These are phyloP conservation scores for Euphrasia confusa DNA, from an alignment of 257 asterid species.

Conservation along the genomic window DNA sequence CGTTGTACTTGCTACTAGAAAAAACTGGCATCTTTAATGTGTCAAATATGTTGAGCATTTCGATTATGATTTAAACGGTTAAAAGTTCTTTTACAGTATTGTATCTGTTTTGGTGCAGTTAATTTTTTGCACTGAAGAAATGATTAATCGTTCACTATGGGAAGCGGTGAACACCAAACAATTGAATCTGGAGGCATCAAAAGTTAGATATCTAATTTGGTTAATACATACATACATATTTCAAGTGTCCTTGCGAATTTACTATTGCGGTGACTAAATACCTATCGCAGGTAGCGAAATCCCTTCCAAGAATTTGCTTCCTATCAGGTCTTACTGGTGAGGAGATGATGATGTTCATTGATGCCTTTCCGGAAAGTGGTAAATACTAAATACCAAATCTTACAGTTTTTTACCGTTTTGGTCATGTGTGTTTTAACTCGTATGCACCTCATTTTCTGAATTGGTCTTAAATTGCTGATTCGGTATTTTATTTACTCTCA, in stretches of 20 bases:
- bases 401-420: too few relatives aligned
- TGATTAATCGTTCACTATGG: constrained; percentile 75
- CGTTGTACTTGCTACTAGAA: not conserved
- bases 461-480: too few relatives aligned
- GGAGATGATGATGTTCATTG: constrained; percentile 98
- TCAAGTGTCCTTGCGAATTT: not conserved
- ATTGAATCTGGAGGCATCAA: constrained; percentile 46
- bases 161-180: constrained; percentile 83
- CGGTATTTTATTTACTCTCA: too few relatives aligned
- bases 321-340: constrained; percentile 92
- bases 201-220: constrained; percentile 36
- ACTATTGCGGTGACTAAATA: not conserved
- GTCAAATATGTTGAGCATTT: not conserved
- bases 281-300: constrained; percentile 56
- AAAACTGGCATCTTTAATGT: not conserved
- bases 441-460: too few relatives aligned
- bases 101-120: constrained; percentile 42
- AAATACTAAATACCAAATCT: constrained; percentile 5
- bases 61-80: not conserved
- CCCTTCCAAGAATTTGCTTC: constrained; percentile 85
- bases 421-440: too few relatives aligned
- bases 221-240: not conserved
- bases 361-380: constrained; percentile 83
- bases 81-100: not conserved
- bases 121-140: constrained; percentile 78